Evolutionary conservation across 2,329 filamentous ascomycete species (phyloP), one percentile per base, ranked within the genome.

Genomic region (Xylaria hypoxylon): DNA sequence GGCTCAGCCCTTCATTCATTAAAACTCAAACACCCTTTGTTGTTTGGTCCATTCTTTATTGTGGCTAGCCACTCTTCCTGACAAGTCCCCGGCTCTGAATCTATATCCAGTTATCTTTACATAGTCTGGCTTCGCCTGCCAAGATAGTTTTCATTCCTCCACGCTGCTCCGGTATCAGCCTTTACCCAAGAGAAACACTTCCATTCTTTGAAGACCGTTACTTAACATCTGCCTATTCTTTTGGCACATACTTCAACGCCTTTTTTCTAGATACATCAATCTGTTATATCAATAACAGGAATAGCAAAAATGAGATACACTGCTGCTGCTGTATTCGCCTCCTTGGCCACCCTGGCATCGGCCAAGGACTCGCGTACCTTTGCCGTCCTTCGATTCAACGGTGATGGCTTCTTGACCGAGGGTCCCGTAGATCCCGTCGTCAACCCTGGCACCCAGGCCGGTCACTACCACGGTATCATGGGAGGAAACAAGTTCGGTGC

Each of bases 301-400:
- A 24, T 15, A 50, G 24, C 48, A 59, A 71, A 70, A 28, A 76
- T 76, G 75, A 76, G 47, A 67, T 68, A 72, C 53, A 60, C 71
- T 61, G 70, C 72, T 22, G 51, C 71, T 51, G 45, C 68, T 33
- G 50, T 66, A 5, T 48, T 75, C 55, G 72, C 72, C 65, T 62
- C 69, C 48, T 45, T 81, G 68, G 82, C 81, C 68, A 77, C 79
- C 55, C 76, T 80, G 67, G 77, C 79, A 38, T 80, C 67, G 74
- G 82, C 74, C 70, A 83, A 85, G 72, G 74, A 80, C 56, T 53
- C 69, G 3, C 81, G 85, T 62, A 88, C 87, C 48, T 88, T 91
- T 72, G 89, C 90, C 60, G 91, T 92, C 75, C 86, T 92, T 76
- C 89, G 86, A 74, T 92, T 93, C 83, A 87, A 87, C 76, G 89